Base-by-base conservation (phyloP, 768 basidiomycete genomes). In the Termitomyces sp. region DNA sequence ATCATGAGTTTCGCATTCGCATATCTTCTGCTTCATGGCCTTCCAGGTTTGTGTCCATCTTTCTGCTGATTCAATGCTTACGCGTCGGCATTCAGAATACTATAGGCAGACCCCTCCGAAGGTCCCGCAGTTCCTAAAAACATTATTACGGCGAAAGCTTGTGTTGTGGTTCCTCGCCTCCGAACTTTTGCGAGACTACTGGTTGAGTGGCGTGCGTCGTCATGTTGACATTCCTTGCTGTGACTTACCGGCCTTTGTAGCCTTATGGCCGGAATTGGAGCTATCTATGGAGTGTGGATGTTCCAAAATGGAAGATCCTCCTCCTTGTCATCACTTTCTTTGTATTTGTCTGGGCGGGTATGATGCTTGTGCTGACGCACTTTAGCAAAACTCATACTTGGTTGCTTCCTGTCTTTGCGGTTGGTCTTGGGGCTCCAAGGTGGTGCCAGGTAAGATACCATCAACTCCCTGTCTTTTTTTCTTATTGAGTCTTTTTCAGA, bases 141-240 rank as follows among this genome's bases (percentile, higher is more conserved):
- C 94, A 1, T 76, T 98, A 30, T 89, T 95, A 79, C 82, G 94
- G 49, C 76, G 94, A 57, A 96, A 93, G 72, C 77, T 97, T 50
- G 94, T 98, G 7, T 76, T 96, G 16, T 96, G 94, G 94, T 95
- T 97, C 87, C 78, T 97, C 57, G 86, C 89, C 30, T 91, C 94
- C 0, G 94, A 95, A 72, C 74, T 97, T 43, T 77, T 97, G 52
- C 86, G 94, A n/a, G 89, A 94, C 64, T 93, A 93, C 69, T 92
- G 92, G 92, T 71, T 94, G 58, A 92, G 90, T 59, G 89, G 89
- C 37, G 89, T 91, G 70, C 49, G 87, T 80, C 43, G 34, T 55
- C 17, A 32, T 34, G 6, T 25, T 44, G 41, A 17, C 17, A 30
- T 37, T 45, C 56, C 12, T 57, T 7, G 14, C 30, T 41, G 10